A percentile compares a stretch with the other conserved stretches of the same genome.
phyloP scores from a whole-genome alignment of 257 asterid genomes.

The Solanum peruvianum region DNA sequence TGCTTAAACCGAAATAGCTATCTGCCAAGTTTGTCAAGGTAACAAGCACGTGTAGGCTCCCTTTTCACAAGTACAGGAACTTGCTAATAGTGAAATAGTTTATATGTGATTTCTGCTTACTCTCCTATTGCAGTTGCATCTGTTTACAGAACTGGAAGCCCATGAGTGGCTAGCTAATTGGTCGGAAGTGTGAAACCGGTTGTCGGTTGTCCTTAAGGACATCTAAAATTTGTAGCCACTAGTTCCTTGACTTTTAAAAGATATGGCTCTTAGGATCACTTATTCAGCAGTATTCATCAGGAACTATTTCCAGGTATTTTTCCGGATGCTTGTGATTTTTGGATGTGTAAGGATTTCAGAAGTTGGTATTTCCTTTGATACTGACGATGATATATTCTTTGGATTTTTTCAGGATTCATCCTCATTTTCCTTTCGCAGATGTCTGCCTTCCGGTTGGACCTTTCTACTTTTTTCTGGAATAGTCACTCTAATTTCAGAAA shows the following conservation, averaged over 20 bases:
- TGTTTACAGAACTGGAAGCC: neutral
- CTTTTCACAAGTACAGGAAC: neutral
- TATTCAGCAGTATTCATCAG: constrained; percentile 77
- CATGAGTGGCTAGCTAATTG: neutral
- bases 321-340: neutral
- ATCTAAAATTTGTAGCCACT: neutral
- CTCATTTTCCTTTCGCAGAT: constrained; percentile 58
- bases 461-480: constrained; percentile 51
- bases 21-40: neutral
- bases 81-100: neutral
- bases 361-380: neutral
- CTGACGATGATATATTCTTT: neutral
- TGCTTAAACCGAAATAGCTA: neutral
- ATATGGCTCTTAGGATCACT: constrained; percentile 74
- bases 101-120: neutral
- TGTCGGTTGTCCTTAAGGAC: neutral
- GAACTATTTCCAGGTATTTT: constrained; percentile 66
- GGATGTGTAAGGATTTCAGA: neutral
- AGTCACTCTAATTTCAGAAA: constrained; percentile 54
- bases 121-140: neutral
- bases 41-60: neutral
- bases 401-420: constrained; percentile 43
- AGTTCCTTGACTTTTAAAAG: constrained; percentile 53
- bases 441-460: constrained; percentile 77
- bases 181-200: neutral